These are phyloP conservation scores for Geoglossum cookeanum DNA, from an alignment of 2,329 filamentous ascomycete species.

Conservation along the genomic window DNA sequence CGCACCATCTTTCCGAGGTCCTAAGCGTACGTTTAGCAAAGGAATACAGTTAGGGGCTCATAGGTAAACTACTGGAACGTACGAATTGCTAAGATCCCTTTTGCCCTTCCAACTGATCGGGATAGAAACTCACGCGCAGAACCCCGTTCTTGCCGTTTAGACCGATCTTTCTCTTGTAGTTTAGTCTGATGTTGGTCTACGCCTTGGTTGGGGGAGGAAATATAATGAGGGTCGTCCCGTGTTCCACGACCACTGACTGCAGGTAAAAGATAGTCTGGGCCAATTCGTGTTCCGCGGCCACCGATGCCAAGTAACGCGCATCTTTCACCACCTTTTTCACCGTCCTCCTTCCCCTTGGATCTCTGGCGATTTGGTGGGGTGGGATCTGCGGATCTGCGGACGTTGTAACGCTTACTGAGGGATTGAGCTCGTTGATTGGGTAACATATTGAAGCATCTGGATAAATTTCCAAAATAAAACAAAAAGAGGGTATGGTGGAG, in stretches of 20 bases:
- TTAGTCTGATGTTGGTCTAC: background rate
- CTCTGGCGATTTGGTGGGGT: background rate
- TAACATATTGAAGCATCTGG: background rate
- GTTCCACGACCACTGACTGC: background rate
- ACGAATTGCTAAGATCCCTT: background rate
- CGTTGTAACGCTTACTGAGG: background rate
- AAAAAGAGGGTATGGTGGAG: background rate
- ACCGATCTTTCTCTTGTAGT: background rate
- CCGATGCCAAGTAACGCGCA: too few species aligned
- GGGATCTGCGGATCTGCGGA: background rate
- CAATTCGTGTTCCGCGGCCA: too few species aligned
- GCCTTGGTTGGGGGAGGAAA: background rate
- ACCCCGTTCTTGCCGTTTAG: background rate
- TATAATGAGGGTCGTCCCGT: background rate
- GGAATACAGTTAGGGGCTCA: background rate
- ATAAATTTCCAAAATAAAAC: background rate
- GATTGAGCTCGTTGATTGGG: background rate
- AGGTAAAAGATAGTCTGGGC: background rate
- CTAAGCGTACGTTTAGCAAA: background rate
- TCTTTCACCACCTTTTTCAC: background rate
- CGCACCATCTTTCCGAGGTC: background rate
- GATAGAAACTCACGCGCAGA: background rate
- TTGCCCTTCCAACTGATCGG: background rate
- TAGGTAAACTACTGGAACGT: background rate
- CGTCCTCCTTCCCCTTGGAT: background rate